Percentiles rank a stretch among this genome's conserved stretches.
Evolutionary conservation across 305 asterid species (phyloP).

Genomic region (Rubia balearica): DNA sequence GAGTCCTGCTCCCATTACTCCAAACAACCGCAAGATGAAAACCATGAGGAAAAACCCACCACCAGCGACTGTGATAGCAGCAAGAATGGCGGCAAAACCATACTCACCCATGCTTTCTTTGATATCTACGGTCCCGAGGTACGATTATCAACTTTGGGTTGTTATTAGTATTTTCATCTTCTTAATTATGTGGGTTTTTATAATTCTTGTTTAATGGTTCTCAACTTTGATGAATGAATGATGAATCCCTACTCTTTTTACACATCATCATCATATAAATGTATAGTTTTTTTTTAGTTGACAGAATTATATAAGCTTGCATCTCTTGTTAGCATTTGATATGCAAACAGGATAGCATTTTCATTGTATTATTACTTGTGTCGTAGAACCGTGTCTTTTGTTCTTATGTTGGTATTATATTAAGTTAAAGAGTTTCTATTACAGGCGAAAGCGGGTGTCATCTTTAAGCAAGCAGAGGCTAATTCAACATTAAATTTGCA

Average conservation of each 20-base stretch:
- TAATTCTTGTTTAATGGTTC: not conserved
- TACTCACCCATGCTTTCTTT: conserved; percentile 39
- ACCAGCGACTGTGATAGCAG: not conserved
- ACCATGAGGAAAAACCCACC: conserved; percentile 13
- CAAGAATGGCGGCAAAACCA: conserved; percentile 8
- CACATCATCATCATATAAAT: not conserved
- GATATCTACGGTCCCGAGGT: conserved; percentile 88
- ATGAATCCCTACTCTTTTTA: too few relatives aligned
- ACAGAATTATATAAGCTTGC: not conserved
- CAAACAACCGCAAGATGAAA: conserved; percentile 12
- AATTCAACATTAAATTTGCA: conserved; percentile 63
- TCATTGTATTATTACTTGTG: not conserved
- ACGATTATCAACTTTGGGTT: not conserved
- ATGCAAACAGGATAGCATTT: not conserved
- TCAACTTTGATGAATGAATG: too few relatives aligned
- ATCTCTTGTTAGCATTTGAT: not conserved
- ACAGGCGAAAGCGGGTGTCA: conserved; percentile 78
- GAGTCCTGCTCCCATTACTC: not conserved
- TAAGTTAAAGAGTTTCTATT: conserved; percentile 19
- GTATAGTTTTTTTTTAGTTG: not conserved
- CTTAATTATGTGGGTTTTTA: not conserved
- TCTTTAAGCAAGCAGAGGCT: conserved; percentile 61
- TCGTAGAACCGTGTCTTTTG: not conserved
- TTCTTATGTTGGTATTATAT: not conserved
- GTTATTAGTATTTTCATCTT: not conserved